phyloP scores from a whole-genome alignment of 2,329 filamentous ascomycete species.

The Bipolaris victoriae region DNA sequence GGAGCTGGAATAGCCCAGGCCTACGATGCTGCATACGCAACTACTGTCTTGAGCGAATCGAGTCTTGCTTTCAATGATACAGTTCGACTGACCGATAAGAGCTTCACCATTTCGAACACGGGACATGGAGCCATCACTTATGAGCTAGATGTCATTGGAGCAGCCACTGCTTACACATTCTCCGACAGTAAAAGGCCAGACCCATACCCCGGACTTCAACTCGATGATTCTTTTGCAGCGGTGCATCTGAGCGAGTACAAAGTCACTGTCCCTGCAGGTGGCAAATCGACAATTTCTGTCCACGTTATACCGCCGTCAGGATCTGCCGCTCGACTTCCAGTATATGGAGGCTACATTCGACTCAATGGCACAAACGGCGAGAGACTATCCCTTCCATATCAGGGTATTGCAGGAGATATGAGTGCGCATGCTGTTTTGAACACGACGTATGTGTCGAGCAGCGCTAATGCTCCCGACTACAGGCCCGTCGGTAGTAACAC shows the following conservation, averaged over 20 bases:
- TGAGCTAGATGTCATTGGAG: conserved; percentile 14
- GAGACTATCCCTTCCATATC: neutral
- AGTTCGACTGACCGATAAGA: conserved; percentile 26
- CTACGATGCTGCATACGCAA: conserved; percentile 21
- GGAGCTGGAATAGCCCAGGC: conserved; percentile 26
- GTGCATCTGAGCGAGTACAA: neutral
- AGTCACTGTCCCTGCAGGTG: neutral
- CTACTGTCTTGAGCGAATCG: conserved; percentile 13
- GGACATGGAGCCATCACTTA: conserved; percentile 15
- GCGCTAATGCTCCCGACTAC: no score
- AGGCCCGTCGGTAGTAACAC: neutral
- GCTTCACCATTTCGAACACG: conserved; percentile 27
- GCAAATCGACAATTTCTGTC: neutral
- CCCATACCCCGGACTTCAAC: neutral
- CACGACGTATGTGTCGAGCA: neutral
- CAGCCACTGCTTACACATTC: conserved; percentile 22
- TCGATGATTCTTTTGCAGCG: neutral
- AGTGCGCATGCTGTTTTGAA: neutral
- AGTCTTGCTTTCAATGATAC: conserved; percentile 27
- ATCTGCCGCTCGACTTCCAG: neutral
- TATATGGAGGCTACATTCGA: conserved; percentile 1
- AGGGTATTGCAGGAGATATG: neutral
- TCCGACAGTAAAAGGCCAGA: neutral
- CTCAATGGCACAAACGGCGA: conserved; percentile 3
- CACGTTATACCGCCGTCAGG: neutral